Evolutionary conservation across 768 basidiomycete species (phyloP), one percentile per base, ranked within the genome.

Genomic region (Boletus rufocinnamomeus): DNA sequence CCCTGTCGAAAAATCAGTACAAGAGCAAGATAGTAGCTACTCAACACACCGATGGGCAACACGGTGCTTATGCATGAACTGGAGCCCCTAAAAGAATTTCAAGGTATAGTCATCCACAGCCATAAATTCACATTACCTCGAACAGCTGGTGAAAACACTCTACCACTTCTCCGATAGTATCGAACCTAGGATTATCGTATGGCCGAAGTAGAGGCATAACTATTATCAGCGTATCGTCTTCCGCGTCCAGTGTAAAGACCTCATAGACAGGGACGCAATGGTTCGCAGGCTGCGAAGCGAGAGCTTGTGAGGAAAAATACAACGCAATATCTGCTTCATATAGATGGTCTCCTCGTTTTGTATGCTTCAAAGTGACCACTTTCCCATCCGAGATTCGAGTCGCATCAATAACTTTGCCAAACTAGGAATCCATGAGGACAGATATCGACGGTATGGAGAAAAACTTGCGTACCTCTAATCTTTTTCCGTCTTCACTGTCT

Each of bases 21-120:
- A 19, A 23, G 23, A 28, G 27, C 8, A 35, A 25, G 2, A 32
- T 17, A 4, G 7, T 27, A 2, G 11, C 14, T 7, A 4, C 2
- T 13, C 28, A 0, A 37, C 50, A 2, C 2, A 37, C 50, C 76
- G 63, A 54, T 79, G 77, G 0, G 70, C 74, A 23, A 77, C 68
- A 3, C 56, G 66, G 40, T 74, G 63, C 6, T 66, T 13, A 38
- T 79, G 77, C 64, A 78, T 72, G 48, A 75, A 78, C 21, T 66
- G 62, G 0, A 78, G 49, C 2, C 74, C 74, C 75, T 76, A 21
- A 1, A 19, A n/a, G 23, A 19, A 0, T 2, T 45, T 52, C 21
- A 55, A 35, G 16, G 47, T 9, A 13, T 32, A 7, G 17, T 11
- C 4, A 7, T 11, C 1, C 25, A 54, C 4, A 25, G 16, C 7